Conservation (phyloP, 2,329 filamentous ascomycete genomes). For the Chaetothyriales sp. region DNA sequence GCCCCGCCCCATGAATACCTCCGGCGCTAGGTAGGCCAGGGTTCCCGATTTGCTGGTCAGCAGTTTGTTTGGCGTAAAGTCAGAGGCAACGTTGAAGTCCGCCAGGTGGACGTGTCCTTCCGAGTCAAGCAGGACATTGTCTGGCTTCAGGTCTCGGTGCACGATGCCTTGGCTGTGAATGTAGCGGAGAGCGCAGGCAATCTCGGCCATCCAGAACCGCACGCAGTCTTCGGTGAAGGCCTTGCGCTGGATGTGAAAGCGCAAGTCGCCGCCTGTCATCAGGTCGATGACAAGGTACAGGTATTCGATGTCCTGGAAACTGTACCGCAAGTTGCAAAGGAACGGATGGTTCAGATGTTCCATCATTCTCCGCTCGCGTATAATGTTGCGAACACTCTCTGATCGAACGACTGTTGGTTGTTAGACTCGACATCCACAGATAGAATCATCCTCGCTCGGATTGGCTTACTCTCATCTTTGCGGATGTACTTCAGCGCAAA, state of each 20-base stretch:
- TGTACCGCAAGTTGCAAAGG: slow-evolving; percentile 95
- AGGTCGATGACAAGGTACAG: slow-evolving; percentile 96
- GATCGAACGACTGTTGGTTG: slow-evolving; percentile 65
- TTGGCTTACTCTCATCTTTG: slow-evolving; percentile 77
- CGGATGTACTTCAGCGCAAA: slow-evolving; percentile 97
- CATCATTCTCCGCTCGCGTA: slow-evolving; percentile 92
- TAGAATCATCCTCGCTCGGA: slow-evolving; percentile 1
- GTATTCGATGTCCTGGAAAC: slow-evolving; percentile 98
- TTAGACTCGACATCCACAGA: slow-evolving; percentile 8
- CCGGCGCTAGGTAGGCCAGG: slow-evolving; percentile 83
- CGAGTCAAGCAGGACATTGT: slow-evolving; percentile 75
- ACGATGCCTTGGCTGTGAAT: slow-evolving; percentile 77
- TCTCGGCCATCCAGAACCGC: slow-evolving; percentile 88
- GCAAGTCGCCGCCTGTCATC: slow-evolving; percentile 92
- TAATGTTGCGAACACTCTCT: slow-evolving; percentile 95
- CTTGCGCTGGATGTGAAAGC: slow-evolving; percentile 95
- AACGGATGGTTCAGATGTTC: slow-evolving; percentile 97
- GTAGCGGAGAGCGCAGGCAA: slow-evolving; percentile 80
- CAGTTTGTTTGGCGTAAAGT: slow-evolving; percentile 66
- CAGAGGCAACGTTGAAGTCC: slow-evolving; percentile 96
- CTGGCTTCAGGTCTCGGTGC: slow-evolving; percentile 80
- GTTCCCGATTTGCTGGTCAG: slow-evolving; percentile 95
- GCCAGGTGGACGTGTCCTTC: slow-evolving; percentile 93
- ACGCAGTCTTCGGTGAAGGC: slow-evolving; percentile 96
- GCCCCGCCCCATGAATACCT: slow-evolving; percentile 81